Conservation (phyloP, 306 rosid genomes). For the Abrus pulchellus region DNA sequence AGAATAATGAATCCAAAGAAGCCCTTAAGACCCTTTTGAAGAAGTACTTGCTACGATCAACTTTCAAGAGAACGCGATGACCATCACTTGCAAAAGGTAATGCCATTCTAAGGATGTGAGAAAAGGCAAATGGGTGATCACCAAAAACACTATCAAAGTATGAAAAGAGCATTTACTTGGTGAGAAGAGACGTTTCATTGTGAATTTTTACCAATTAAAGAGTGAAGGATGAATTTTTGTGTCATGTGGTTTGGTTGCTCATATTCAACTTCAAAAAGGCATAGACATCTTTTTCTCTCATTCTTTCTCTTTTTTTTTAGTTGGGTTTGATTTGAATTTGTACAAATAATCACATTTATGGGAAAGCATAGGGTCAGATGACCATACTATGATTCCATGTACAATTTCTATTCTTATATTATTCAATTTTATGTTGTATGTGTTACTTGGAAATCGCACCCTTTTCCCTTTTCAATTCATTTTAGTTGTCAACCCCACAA, state of each 20-base stretch:
- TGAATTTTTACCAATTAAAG: slow-evolving; percentile 49
- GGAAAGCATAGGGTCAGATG: slow-evolving; percentile 44
- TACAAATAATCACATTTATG: slow-evolving; percentile 49
- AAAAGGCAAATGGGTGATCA: slow-evolving; percentile 46
- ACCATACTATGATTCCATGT: slow-evolving; percentile 45
- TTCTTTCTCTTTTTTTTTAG: slow-evolving; percentile 30
- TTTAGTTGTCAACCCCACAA: slow-evolving; percentile 44
- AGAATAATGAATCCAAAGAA: slow-evolving; percentile 43
- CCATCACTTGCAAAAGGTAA: slow-evolving; percentile 49
- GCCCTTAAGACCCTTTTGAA: slow-evolving; percentile 26
- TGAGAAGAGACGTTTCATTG: slow-evolving; percentile 50
- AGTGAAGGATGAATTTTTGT: slow-evolving; percentile 45
- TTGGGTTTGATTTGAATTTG: slow-evolving; percentile 46
- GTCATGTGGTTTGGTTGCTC: slow-evolving; percentile 62
- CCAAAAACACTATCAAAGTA: slow-evolving; percentile 44
- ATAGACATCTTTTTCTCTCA: slow-evolving; percentile 17
- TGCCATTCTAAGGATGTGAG: slow-evolving; percentile 37
- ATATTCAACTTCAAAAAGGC: slow-evolving; percentile 49
- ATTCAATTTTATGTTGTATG: slow-evolving; percentile 27
- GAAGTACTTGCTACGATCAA: slow-evolving; percentile 33
- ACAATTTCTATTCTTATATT: background rate
- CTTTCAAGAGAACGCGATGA: slow-evolving; percentile 38
- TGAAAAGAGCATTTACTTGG: slow-evolving; percentile 46
- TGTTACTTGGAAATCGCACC: slow-evolving; percentile 44
- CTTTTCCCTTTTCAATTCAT: slow-evolving; percentile 12